These are phyloP conservation scores for Houttuynia cordata DNA, from an alignment of 164 flowering plant species.

Conservation along the genomic window DNA sequence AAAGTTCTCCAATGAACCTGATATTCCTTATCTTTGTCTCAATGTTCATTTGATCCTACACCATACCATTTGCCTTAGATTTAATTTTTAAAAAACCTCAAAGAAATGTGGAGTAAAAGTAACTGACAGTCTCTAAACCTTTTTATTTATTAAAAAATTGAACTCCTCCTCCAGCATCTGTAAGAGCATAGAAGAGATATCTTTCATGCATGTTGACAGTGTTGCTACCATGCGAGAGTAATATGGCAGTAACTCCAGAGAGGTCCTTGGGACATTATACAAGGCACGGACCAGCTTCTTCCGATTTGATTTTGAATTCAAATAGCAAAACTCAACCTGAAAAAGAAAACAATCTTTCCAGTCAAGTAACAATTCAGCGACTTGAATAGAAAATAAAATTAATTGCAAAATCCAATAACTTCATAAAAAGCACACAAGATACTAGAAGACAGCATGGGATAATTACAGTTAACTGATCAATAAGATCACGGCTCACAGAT, in stretches of 20 bases:
- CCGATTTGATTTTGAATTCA: conserved; percentile 80
- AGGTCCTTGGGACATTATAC: conserved; percentile 92
- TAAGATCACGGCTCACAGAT: conserved; percentile 95
- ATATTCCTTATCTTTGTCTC: conserved; percentile 92
- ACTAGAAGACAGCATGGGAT: background rate
- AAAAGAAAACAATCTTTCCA: conserved; percentile 1
- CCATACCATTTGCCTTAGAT: conserved; percentile 4
- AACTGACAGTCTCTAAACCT: conserved; percentile 31
- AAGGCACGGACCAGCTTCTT: conserved; percentile 88
- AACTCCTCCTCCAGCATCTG: conserved; percentile 92
- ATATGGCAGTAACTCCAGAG: conserved; percentile 81
- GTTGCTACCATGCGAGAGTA: conserved; percentile 98
- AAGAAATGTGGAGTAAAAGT: background rate
- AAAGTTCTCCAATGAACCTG: conserved; percentile 93
- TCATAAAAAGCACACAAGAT: background rate
- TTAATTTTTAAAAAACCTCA: background rate
- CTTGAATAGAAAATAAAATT: background rate
- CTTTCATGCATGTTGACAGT: conserved; percentile 94
- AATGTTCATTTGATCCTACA: conserved; percentile 97
- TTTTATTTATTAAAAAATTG: conserved; percentile 74
- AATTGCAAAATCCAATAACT: no score
- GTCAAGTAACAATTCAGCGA: background rate
- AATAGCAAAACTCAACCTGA: conserved; percentile 95
- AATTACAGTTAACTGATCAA: conserved; percentile 83
- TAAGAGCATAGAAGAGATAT: conserved; percentile 65